phyloP scores from a whole-genome alignment of 768 basidiomycete genomes.

The Kwoniella heveanensis region DNA sequence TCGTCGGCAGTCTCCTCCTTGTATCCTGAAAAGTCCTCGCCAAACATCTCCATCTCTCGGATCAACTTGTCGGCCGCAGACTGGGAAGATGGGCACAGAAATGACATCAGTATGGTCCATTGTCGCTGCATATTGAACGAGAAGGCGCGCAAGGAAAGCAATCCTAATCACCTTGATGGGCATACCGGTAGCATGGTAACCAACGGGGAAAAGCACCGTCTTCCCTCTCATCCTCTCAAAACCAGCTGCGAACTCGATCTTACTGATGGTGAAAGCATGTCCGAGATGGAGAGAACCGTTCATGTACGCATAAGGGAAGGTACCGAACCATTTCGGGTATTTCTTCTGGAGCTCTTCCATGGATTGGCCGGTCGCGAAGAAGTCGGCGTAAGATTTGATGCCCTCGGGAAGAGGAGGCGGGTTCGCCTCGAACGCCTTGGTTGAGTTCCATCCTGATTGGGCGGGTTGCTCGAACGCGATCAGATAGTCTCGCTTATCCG shows the following conservation, averaged over 20 bases:
- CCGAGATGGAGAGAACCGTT: constrained; percentile 96
- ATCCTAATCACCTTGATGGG: constrained; percentile 88
- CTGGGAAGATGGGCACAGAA: constrained; percentile 57
- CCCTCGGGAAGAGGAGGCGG: constrained; percentile 71
- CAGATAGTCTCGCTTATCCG: constrained; percentile 87
- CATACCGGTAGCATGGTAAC: constrained; percentile 97
- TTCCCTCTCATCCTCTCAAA: constrained; percentile 95
- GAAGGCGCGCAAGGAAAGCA: too few species aligned
- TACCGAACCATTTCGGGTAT: constrained; percentile 96
- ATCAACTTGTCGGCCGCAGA: constrained; percentile 97
- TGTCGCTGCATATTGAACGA: too few species aligned
- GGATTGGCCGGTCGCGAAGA: constrained; percentile 63
- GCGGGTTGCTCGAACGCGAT: constrained; percentile 79
- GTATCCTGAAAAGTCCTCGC: constrained; percentile 78
- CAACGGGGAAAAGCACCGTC: constrained; percentile 92
- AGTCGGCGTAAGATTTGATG: constrained; percentile 56
- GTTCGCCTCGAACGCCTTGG: constrained; percentile 79
- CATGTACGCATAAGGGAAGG: constrained; percentile 96
- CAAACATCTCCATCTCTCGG: constrained; percentile 95
- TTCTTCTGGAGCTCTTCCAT: constrained; percentile 67
- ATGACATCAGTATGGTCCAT: too few species aligned
- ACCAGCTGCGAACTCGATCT: constrained; percentile 94
- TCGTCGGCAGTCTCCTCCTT: constrained; percentile 57
- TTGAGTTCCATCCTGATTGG: constrained; percentile 76
- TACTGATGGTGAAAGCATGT: constrained; percentile 96